These are phyloP conservation scores for Mytilinidion resinicola DNA, from an alignment of 495 filamentous ascomycete species.

Conservation along the genomic window DNA sequence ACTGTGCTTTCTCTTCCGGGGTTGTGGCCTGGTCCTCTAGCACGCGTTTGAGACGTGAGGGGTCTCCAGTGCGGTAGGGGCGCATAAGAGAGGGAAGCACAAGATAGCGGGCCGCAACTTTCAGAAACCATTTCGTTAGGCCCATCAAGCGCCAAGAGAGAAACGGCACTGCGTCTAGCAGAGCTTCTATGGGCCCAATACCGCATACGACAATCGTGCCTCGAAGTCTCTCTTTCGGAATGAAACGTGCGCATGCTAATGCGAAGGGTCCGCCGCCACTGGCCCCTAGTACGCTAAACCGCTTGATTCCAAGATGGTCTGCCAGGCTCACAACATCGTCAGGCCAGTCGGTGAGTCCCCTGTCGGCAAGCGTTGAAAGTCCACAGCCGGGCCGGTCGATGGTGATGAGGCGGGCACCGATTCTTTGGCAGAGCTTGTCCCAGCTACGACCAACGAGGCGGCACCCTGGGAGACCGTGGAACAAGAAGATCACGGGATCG, in stretches of 20 bases:
- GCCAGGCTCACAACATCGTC: constrained; percentile 16
- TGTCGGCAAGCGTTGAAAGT: constrained; percentile 16
- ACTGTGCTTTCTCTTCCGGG: constrained; percentile 20
- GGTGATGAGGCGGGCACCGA: constrained; percentile 17
- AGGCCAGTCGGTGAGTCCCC: constrained; percentile 19
- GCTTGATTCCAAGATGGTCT: constrained; percentile 15
- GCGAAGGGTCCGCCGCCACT: constrained; percentile 22
- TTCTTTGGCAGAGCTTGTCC: constrained; percentile 18
- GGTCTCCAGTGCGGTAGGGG: constrained; percentile 13
- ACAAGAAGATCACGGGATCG: constrained; percentile 19
- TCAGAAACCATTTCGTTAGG: constrained; percentile 8
- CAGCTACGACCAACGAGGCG: constrained; percentile 17
- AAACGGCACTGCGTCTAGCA: constrained; percentile 9
- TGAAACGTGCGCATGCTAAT: constrained; percentile 19
- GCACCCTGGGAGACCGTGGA: constrained; percentile 18
- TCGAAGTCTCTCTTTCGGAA: constrained; percentile 18
- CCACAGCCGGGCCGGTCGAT: constrained; percentile 21
- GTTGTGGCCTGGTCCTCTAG: constrained; percentile 17
- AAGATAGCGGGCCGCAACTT: constrained; percentile 13
- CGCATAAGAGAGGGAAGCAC: constrained; percentile 7
- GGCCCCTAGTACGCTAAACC: constrained; percentile 17
- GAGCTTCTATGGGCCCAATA: constrained; percentile 17
- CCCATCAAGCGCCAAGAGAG: constrained; percentile 17
- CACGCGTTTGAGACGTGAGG: constrained; percentile 18
- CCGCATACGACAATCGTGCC: constrained; percentile 18